These are phyloP conservation scores for Artemisia annua DNA, from an alignment of 129 eudicot species.

Conservation along the genomic window DNA sequence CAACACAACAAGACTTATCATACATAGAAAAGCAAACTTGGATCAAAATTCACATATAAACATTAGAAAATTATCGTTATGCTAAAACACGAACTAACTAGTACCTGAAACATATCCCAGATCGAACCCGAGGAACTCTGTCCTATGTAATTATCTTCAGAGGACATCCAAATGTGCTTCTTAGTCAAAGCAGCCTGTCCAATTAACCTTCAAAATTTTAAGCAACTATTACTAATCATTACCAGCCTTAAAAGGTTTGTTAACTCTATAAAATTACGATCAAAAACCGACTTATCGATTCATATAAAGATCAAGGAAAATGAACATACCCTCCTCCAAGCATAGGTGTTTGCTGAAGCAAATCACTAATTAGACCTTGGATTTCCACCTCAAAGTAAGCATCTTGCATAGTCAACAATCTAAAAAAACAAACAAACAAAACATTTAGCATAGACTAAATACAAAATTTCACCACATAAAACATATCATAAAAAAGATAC, in stretches of 20 bases:
- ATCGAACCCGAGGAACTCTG: constrained; percentile 42
- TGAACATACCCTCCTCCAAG: constrained; percentile 85
- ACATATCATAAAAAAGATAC: constrained; percentile 10
- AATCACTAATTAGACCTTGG: constrained; percentile 49
- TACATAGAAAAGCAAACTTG: background rate
- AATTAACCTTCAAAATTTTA: constrained; percentile 48
- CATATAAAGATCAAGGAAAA: background rate
- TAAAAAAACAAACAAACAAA: constrained; percentile 25
- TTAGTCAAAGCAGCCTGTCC: constrained; percentile 73
- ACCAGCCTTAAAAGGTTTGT: constrained; percentile 12
- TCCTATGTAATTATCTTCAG: constrained; percentile 45
- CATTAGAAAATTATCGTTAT: background rate
- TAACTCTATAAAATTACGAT: background rate
- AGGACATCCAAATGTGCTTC: constrained; percentile 69
- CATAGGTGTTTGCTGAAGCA: constrained; percentile 67
- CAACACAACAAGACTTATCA: background rate
- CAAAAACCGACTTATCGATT: too few relatives aligned
- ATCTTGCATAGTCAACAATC: constrained; percentile 79
- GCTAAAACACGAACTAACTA: background rate
- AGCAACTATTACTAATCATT: constrained; percentile 1
- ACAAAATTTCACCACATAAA: constrained; percentile 7
- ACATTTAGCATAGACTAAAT: background rate
- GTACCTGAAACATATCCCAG: constrained; percentile 59
- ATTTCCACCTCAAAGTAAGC: constrained; percentile 67
- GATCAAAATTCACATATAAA: background rate